Percentiles rank a stretch among this genome's conserved stretches.
Evolutionary conservation across 2,329 filamentous ascomycete genomes (phyloP).

Genomic region (Pyrenophora tritici-repentis): DNA sequence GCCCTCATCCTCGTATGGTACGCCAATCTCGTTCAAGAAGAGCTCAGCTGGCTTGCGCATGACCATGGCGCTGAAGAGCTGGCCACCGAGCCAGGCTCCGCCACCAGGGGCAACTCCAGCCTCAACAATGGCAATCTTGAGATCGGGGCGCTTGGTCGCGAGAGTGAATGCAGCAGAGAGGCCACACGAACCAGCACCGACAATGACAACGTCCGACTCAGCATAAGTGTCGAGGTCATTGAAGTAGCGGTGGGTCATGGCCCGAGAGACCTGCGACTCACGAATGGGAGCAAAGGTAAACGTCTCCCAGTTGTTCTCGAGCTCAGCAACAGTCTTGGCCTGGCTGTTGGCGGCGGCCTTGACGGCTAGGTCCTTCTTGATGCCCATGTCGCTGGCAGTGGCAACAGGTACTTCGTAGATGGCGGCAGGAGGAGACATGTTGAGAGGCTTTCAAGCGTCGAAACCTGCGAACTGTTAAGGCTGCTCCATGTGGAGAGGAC

Average conservation of each 20-base stretch:
- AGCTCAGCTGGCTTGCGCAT: constrained; percentile 90
- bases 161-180: constrained; percentile 84
- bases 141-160: constrained; percentile 80
- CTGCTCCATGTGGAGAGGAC: constrained; percentile 39
- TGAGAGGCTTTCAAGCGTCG: constrained; percentile 31
- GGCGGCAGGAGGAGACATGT: constrained; percentile 80
- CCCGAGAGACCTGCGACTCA: constrained; percentile 88
- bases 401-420: constrained; percentile 54
- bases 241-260: constrained; percentile 95
- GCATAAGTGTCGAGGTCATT: constrained; percentile 84
- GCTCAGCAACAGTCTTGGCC: constrained; percentile 64
- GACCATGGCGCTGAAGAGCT: constrained; percentile 94
- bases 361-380: constrained; percentile 52
- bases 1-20: constrained; percentile 86
- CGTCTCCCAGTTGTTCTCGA: constrained; percentile 77
- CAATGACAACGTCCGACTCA: constrained; percentile 91
- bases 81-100: constrained; percentile 89
- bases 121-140: constrained; percentile 91
- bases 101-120: constrained; percentile 82
- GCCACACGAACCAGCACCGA: constrained; percentile 88
- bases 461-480: constrained; percentile 42
- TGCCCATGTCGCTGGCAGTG: constrained; percentile 22
- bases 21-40: constrained; percentile 79
- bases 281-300: constrained; percentile 88
- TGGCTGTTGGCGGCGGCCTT: constrained; percentile 52